Conservation (phyloP, 768 basidiomycete species). For the Daedaleopsis sinensis region DNA sequence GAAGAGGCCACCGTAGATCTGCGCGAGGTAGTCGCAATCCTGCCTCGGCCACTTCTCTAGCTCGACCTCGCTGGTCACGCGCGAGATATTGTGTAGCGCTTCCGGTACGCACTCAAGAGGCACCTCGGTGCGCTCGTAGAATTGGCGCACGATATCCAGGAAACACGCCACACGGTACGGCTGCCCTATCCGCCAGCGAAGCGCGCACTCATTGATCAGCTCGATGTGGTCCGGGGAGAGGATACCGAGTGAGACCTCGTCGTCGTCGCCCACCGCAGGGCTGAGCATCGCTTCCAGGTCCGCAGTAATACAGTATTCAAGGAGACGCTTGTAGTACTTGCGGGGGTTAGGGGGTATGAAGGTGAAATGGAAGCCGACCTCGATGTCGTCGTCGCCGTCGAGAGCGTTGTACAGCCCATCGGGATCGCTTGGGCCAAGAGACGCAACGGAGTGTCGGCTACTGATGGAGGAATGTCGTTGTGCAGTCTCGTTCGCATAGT, state of each 20-base stretch:
- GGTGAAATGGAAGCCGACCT: slow-evolving; percentile 78
- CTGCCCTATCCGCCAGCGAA: slow-evolving; percentile 87
- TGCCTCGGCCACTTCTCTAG: slow-evolving; percentile 76
- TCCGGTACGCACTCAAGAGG: slow-evolving; percentile 95
- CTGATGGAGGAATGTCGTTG: slow-evolving; percentile 64
- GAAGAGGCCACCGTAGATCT: slow-evolving; percentile 73
- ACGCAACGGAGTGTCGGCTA: slow-evolving; percentile 62
- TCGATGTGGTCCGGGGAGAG: slow-evolving; percentile 78
- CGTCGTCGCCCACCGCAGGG: slow-evolving; percentile 89
- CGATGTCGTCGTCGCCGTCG: slow-evolving; percentile 69
- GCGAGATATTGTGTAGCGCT: slow-evolving; percentile 73
- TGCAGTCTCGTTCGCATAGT: slow-evolving; percentile 25
- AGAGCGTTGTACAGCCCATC: slow-evolving; percentile 43
- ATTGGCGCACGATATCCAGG: slow-evolving; percentile 81
- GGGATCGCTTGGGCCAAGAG: slow-evolving; percentile 34
- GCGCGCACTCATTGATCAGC: slow-evolving; percentile 84
- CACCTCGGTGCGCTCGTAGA: slow-evolving; percentile 88
- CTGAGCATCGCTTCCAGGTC: slow-evolving; percentile 91
- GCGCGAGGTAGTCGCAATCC: slow-evolving; percentile 82
- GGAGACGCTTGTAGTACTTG: slow-evolving; percentile 81
- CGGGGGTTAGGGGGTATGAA: slow-evolving; percentile 90
- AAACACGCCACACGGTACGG: slow-evolving; percentile 80
- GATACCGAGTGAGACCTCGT: slow-evolving; percentile 94
- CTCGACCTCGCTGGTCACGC: slow-evolving; percentile 70
- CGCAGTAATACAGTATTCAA: slow-evolving; percentile 78